Conservation (phyloP, 345 rosid species). For the Bretschneidera sinensis region DNA sequence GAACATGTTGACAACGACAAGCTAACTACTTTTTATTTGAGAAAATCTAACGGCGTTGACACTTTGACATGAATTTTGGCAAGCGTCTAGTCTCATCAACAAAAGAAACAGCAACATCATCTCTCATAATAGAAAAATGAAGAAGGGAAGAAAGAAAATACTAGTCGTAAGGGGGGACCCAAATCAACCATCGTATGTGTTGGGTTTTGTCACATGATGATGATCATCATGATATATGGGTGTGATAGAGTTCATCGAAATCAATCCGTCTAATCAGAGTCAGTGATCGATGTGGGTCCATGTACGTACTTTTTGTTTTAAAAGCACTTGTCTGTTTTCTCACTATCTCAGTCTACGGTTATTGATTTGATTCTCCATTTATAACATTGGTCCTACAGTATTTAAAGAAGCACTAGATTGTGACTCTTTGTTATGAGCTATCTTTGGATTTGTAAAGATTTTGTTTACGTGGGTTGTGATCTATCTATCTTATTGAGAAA, state of each 20-base stretch:
- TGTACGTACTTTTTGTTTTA: not conserved
- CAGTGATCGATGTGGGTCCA: slow-evolving; percentile 18
- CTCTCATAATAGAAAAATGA: not conserved
- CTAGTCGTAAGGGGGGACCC: too few species aligned
- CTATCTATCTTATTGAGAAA: too few species aligned
- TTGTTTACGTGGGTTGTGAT: not conserved
- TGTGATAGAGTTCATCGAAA: not conserved
- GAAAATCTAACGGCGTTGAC: slow-evolving; percentile 45
- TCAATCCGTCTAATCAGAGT: slow-evolving; percentile 19
- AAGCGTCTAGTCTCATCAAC: slow-evolving; percentile 29
- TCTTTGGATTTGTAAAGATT: not conserved
- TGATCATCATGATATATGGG: not conserved
- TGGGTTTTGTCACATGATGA: slow-evolving; percentile 17
- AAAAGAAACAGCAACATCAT: slow-evolving; percentile 21
- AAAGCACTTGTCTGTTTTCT: slow-evolving; percentile 21
- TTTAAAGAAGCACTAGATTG: too few species aligned
- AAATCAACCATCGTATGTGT: too few species aligned
- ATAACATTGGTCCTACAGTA: too few species aligned
- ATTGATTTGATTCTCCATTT: not conserved
- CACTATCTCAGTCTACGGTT: not conserved
- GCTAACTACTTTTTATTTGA: slow-evolving; percentile 18
- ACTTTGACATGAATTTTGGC: slow-evolving; percentile 30
- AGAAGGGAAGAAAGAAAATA: too few species aligned
- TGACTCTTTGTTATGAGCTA: too few species aligned
- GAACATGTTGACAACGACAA: slow-evolving; percentile 34